Evolutionary conservation across 768 basidiomycete species (phyloP), one percentile per base, ranked within the genome.

Genomic region (Calocybe indica): DNA sequence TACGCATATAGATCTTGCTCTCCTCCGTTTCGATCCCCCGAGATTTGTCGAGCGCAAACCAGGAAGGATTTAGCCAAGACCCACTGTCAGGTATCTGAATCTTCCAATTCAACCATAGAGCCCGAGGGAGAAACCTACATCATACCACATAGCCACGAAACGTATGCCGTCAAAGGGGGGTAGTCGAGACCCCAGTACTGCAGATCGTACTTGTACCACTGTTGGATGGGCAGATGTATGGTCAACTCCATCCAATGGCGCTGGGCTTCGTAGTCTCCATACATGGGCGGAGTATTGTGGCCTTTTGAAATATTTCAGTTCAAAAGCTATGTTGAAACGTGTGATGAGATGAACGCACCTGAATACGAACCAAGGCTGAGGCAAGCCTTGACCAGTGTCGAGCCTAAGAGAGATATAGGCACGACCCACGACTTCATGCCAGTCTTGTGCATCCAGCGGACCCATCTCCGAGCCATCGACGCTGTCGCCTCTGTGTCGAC

Each of bases 171-270:
- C 52, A 96, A 58, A 3, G 93, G 93, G 3, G 93, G 93, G 67
- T 97, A 97, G 65, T 97, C 94, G 43, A 97, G 73, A 0, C 91
- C 91, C 94, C 94, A 97, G 58, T 95, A 95, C 33, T 79, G 79
- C 30, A 89, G 72, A 58, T 95, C 89, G 62, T 92, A 89, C 1
- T 68, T 82, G 64, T 97, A 97, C 94, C 94, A 97, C 52, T 85
- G 67, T 10, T 67, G 68, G 13, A 80, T 57, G 0, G 92, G 88
- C 0, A 92, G 69, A 59, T 93, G 86, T 22, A 83, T 64, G 2
- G 89, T 91, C 35, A 95, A 61, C 56, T 94, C 92, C 88, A 95
- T 90, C 92, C 92, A 95, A 65, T 94, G 92, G 45, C 92, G 72
- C 58, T 94, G 92, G 0, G 92, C 92, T 62, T 95, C 92, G 55